Conservation (phyloP, 2,329 filamentous ascomycete genomes). For the Chaetomium olivaceum region DNA sequence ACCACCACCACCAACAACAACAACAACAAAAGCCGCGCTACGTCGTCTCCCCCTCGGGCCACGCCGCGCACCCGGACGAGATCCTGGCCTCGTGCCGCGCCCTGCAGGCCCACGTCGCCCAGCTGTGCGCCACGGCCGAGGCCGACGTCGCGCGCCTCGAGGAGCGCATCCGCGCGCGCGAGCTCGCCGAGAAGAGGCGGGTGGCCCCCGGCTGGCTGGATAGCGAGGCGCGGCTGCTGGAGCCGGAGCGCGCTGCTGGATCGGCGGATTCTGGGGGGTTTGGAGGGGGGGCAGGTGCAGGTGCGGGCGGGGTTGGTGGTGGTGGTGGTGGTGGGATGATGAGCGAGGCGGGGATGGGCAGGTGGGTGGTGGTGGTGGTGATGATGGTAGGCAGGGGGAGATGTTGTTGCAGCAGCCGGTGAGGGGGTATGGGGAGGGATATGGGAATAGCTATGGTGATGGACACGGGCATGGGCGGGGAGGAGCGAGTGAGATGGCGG, state of each 20-base stretch:
- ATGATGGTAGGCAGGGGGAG: background rate
- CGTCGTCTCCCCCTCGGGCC: constrained; percentile 74
- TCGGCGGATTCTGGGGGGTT: constrained; percentile 30
- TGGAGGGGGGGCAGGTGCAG: constrained; percentile 11
- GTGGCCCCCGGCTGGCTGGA: constrained; percentile 82
- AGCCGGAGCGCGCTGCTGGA: constrained; percentile 58
- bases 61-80: constrained; percentile 82
- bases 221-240: constrained; percentile 67
- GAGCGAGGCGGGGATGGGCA: constrained; percentile 38
- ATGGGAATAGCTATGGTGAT: constrained; percentile 26
- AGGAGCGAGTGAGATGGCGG: constrained; percentile 43
- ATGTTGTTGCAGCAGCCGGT: constrained; percentile 39
- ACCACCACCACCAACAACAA: constrained; percentile 9
- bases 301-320: constrained; percentile 48
- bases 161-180: constrained; percentile 61
- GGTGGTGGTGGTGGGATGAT: background rate
- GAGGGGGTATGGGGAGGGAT: constrained; percentile 25
- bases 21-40: constrained; percentile 60
- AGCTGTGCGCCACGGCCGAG: constrained; percentile 67
- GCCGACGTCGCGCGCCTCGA: constrained; percentile 69
- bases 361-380: constrained; percentile 56
- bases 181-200: constrained; percentile 76
- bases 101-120: constrained; percentile 72
- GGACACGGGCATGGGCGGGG: constrained; percentile 31
- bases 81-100: constrained; percentile 81